Evolutionary conservation across 1,284 basidiomycete species (phyloP), one percentile per base, ranked within the genome.

Genomic region (Pseudozyma sp.): DNA sequence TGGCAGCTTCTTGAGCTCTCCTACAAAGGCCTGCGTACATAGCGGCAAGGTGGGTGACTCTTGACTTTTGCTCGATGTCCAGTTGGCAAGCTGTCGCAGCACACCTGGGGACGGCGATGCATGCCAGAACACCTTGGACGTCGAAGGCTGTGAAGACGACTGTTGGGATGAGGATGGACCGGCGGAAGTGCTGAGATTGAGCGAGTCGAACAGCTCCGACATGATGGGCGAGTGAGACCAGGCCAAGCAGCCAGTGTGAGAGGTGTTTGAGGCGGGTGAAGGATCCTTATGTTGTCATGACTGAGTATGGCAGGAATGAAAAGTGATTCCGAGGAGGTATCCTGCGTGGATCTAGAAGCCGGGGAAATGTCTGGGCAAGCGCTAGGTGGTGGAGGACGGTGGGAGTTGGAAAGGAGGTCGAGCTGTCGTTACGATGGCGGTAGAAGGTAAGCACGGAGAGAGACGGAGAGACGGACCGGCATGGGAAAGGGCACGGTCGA

Each of bases 181-280:
- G 8, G 65, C 57, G 7, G 59, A 53, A 5, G 45, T 63, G 65
- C 44, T 66, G 29, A 75, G 54, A 13, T 75, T 70, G 64, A 75
- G 68, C 43, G 72, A 75, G 54, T 75, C 72, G 33, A 75, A 75
- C 43, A 75, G 72, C 39, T 75, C 72, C 33, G 72, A 75, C 72
- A 75, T 75, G 60, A 30, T 54, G 46, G 35, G 16, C 33, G 8
- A 13, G 24, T 24, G 39, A 42, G 10, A 16, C 7, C n/a, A 7
- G 11, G 13, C 11, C 7, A 16, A n/a, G 40, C 7, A 42, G 11
- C n/a, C 40, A 7, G n/a, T 6, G 43, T 8, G 31, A 31, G 30
- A 24, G 42, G 40, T 29, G 52, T 34, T 19, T 9, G 37, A 47
- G 30, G 29, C 37, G 14, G 31, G 34, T 47, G 17, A 13, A 34